These are phyloP conservation scores for Geranomyces variabilis DNA, from an alignment of 192 early-diverging fungal genomes.

Conservation along the genomic window DNA sequence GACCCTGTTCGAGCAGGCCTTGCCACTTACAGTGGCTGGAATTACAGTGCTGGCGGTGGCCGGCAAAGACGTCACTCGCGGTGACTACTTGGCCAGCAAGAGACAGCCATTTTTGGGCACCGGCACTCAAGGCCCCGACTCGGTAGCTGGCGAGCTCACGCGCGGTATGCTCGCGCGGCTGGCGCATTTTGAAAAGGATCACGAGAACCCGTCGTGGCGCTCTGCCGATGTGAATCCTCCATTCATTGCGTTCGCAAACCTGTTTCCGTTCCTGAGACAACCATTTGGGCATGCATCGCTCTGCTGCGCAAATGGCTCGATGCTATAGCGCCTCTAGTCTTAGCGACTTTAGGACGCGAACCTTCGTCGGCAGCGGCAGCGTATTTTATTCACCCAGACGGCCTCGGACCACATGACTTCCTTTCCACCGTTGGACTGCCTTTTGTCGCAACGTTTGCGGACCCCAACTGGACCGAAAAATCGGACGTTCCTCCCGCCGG, in stretches of 20 bases:
- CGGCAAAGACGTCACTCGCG: slow-evolving; percentile 1
- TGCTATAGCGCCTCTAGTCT: neutral
- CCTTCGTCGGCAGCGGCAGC: neutral
- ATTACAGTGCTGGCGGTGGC: neutral
- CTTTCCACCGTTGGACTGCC: neutral
- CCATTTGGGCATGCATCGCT: neutral
- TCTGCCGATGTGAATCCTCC: neutral
- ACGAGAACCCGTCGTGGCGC: neutral
- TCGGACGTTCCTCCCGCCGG: neutral
- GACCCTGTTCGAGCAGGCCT: neutral
- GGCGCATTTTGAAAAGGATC: neutral
- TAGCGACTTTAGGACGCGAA: neutral
- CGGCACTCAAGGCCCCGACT: neutral
- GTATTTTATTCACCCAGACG: neutral
- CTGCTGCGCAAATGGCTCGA: neutral
- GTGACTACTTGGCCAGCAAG: neutral
- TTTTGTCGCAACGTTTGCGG: neutral
- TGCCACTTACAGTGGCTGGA: neutral
- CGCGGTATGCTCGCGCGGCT: neutral
- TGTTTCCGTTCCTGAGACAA: neutral
- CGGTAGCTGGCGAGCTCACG: neutral
- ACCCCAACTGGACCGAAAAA: neutral
- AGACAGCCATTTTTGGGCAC: neutral
- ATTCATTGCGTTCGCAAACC: neutral
- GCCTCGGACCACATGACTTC: neutral